Percentiles rank a stretch among this genome's conserved stretches.
phyloP scores from a whole-genome alignment of 2,329 filamentous ascomycete genomes.

The Colletotrichum zoysiae region DNA sequence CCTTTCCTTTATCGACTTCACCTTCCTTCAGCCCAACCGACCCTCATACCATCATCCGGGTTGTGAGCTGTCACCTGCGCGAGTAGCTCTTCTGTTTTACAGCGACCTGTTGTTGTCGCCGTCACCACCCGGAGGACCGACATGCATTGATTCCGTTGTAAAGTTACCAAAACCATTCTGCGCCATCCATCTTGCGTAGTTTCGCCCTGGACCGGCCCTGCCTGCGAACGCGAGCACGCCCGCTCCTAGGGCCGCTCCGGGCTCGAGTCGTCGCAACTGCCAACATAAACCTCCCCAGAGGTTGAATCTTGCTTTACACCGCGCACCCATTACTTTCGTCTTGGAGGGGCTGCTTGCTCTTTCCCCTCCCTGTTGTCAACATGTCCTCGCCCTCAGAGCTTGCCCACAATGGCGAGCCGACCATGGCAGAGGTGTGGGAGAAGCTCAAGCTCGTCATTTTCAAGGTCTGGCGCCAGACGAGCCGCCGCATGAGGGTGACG shows the following conservation, averaged over 20 bases:
- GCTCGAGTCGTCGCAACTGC: conserved; percentile 1
- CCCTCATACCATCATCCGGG: not conserved
- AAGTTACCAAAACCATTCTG: conserved; percentile 24
- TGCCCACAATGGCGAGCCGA: conserved; percentile 39
- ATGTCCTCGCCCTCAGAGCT: conserved; percentile 28
- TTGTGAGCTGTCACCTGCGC: conserved; percentile 11
- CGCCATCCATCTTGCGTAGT: conserved; percentile 31
- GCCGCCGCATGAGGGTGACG: conserved; percentile 51
- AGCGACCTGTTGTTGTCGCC: conserved; percentile 11
- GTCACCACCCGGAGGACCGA: conserved; percentile 8
- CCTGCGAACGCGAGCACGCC: conserved; percentile 27
- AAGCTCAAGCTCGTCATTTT: conserved; percentile 44
- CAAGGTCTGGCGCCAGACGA: conserved; percentile 51
- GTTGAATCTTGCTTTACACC: not conserved
- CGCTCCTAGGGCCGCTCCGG: conserved; percentile 10
- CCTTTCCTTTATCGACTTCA: not conserved
- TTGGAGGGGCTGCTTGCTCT: not conserved
- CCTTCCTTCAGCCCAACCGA: not conserved
- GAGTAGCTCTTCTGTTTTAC: conserved; percentile 25
- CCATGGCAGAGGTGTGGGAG: conserved; percentile 43
- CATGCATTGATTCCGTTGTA: conserved; percentile 27
- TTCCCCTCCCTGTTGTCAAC: not conserved
- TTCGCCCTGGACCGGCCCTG: conserved; percentile 20
- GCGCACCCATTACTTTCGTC: not conserved
- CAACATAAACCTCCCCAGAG: not conserved